Conservation (phyloP, 768 basidiomycete genomes). For the Termitomyces sp. region DNA sequence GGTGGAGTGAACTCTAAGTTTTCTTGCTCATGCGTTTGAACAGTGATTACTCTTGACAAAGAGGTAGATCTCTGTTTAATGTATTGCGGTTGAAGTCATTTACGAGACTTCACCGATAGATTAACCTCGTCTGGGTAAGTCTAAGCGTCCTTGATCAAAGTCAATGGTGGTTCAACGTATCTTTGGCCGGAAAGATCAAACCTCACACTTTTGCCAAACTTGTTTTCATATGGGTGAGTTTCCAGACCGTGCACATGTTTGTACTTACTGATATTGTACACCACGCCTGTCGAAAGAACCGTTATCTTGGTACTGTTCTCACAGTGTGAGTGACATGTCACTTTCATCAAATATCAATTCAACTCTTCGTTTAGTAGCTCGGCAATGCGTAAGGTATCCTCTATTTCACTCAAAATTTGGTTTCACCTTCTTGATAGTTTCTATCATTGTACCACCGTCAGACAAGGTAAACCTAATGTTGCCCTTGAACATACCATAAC, state of each 20-base stretch:
- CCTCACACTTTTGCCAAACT: conserved; percentile 18
- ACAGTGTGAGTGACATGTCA: conserved; percentile 15
- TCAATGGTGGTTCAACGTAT: background rate
- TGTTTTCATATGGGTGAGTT: conserved; percentile 19
- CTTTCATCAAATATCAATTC: background rate
- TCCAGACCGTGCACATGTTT: background rate
- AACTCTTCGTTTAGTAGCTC: conserved; percentile 3
- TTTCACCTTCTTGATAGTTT: conserved; percentile 6
- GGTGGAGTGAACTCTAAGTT: background rate
- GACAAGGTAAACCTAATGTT: conserved; percentile 9
- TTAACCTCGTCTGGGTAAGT: conserved; percentile 23
- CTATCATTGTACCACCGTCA: conserved; percentile 9
- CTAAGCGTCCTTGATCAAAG: background rate
- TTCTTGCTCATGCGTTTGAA: background rate
- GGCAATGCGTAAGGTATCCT: conserved; percentile 5
- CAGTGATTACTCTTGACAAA: conserved; percentile 24
- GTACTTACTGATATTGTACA: background rate
- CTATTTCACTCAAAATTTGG: background rate
- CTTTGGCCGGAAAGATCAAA: conserved; percentile 11
- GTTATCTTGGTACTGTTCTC: conserved; percentile 22
- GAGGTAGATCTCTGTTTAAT: conserved; percentile 14
- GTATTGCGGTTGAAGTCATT: background rate
- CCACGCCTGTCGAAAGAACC: conserved; percentile 14
- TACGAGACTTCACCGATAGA: conserved; percentile 6
- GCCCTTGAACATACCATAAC: background rate